Base-by-base conservation (phyloP, 805 yeast species). In the Ascoidea tarda region DNA sequence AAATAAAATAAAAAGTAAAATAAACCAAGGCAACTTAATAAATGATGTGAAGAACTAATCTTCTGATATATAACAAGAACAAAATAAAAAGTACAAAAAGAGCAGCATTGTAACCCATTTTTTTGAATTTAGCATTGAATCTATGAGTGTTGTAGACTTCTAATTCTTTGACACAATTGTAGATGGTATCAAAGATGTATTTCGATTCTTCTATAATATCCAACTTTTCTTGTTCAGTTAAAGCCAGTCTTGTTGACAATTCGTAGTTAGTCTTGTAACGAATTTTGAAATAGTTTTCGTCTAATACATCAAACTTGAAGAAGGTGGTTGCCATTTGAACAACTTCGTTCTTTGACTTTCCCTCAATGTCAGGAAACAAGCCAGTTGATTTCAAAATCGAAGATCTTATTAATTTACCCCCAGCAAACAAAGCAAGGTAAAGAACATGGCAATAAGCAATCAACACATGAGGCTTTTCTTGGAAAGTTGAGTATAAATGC, bases 371-470 rank as follows among this genome's bases (percentile, higher is more conserved):
- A 6, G 95, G 95, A 73, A 85, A 84, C 53, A 86, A 66, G 2
- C 89, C 87, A 5, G 82, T 69, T 31, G 88, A 82, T 60, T 75
- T 78, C 50, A 81, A 71, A 33, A 87, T 66, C 16, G 81, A 76
- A 0, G 89, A 80, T 55, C 82, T 70, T 78, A 87, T 74, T 42
- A 87, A 72, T 57, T 81, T 73, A 16, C 95, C 95, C 50, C 96
- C 96, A 1, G 95, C 95, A 69, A 87, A 87, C 50, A 87, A 73
- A 0, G 93, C 95, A 62, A 87, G 69, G 66, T 87, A 87, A 79
- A 87, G 75, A 49, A 85, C 93, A 63, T 87, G 96, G 70, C 87
- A 78, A 65, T 87, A 87, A 5, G 95, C 93, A 49, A 87, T 70
- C 45, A 87, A 66, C 21, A 85, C 66, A 59, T 84, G 78, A 6